Conservation (phyloP, 1,284 basidiomycete genomes). For the Fomitopsis betulina region DNA sequence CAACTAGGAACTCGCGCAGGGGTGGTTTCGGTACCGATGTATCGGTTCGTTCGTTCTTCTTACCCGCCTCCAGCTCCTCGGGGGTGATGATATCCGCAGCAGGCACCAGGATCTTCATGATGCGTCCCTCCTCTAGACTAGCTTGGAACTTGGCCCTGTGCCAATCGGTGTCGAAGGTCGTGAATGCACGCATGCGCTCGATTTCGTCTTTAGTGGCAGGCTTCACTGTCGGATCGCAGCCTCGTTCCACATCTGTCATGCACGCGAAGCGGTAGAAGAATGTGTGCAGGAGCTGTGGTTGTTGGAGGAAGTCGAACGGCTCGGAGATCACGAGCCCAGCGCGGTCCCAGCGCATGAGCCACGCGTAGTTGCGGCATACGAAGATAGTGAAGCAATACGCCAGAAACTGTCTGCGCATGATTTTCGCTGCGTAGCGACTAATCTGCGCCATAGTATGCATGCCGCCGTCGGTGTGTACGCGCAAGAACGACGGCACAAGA, state of each 20-base stretch:
- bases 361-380: conserved; percentile 8
- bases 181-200: background rate
- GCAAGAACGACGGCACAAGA: too few species aligned
- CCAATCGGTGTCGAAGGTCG: too few species aligned
- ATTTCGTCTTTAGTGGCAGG: background rate
- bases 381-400: conserved; percentile 10
- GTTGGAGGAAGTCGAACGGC: conserved; percentile 10
- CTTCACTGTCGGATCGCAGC: conserved; percentile 11
- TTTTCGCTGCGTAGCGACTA: background rate
- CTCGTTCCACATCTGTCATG: conserved; percentile 2
- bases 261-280: conserved; percentile 13
- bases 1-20: background rate
- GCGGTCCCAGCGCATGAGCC: conserved; percentile 15
- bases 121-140: background rate
- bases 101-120: background rate
- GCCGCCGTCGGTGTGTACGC: too few species aligned
- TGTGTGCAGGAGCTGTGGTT: conserved; percentile 4
- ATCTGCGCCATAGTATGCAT: too few species aligned
- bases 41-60: background rate
- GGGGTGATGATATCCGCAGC: background rate
- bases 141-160: too few species aligned
- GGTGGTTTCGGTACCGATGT: background rate
- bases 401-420: conserved; percentile 8
- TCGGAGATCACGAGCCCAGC: conserved; percentile 11
- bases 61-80: background rate